Conservation (phyloP, 495 filamentous ascomycete species). For the Coniosporium apollinis region DNA sequence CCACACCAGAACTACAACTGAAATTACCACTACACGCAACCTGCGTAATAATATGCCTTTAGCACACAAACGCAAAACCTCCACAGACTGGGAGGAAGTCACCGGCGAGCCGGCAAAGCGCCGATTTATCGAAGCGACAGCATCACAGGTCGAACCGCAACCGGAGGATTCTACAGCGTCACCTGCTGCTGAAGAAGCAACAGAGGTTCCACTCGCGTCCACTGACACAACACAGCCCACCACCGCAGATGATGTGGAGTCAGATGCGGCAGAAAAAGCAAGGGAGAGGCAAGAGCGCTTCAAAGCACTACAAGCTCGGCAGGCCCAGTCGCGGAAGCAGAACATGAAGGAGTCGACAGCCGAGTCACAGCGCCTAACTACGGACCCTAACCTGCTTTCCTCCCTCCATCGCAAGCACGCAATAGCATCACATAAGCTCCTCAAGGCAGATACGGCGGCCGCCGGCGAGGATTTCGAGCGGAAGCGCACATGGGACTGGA, state of each 20-base stretch:
- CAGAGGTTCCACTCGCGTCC: neutral
- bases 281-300: constrained; percentile 33
- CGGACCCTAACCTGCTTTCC: constrained; percentile 55
- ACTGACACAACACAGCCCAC: neutral
- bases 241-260: neutral
- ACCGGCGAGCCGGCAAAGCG: constrained; percentile 1
- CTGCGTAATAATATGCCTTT: neutral
- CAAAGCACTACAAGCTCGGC: constrained; percentile 75
- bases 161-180: neutral
- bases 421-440: constrained; percentile 77
- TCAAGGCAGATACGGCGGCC: constrained; percentile 78
- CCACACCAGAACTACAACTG: neutral
- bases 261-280: neutral
- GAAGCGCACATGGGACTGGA: constrained; percentile 98
- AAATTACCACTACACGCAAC: neutral
- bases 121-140: constrained; percentile 1
- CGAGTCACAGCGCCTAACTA: constrained; percentile 63
- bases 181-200: neutral
- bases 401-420: constrained; percentile 64
- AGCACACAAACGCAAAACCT: constrained; percentile 2
- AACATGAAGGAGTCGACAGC: constrained; percentile 72
- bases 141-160: neutral
- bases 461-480: constrained; percentile 86
- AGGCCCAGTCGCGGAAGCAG: constrained; percentile 14
- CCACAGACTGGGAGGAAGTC: neutral